A percentile compares a stretch with the other conserved stretches of the same genome.
phyloP scores from a whole-genome alignment of 2,329 filamentous ascomycete species.

The Diaporthe longicolla region DNA sequence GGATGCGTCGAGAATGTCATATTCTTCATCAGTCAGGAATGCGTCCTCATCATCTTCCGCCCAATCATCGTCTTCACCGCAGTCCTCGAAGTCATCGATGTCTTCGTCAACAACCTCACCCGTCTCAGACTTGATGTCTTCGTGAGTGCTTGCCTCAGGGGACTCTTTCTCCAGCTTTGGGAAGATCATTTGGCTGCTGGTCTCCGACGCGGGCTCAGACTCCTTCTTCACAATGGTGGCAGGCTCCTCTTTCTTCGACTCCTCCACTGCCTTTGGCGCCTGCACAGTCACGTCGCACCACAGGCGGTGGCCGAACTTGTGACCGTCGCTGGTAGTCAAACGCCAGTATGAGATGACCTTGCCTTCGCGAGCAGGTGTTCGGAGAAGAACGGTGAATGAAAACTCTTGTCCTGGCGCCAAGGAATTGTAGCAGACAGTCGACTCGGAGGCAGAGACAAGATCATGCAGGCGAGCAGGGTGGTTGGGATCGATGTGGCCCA shows the following conservation, averaged over 20 bases:
- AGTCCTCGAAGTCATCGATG: conserved; percentile 67
- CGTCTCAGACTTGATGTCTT: conserved; percentile 66
- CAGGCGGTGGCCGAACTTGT: conserved; percentile 90
- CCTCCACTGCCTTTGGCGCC: conserved; percentile 52
- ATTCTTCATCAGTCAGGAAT: conserved; percentile 97
- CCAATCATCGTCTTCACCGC: conserved; percentile 71
- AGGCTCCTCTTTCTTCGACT: conserved; percentile 51
- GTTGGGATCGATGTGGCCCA: conserved; percentile 89
- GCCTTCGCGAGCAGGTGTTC: conserved; percentile 82
- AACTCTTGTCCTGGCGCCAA: conserved; percentile 82
- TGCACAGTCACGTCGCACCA: conserved; percentile 93
- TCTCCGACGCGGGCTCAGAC: conserved; percentile 41
- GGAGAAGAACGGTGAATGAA: conserved; percentile 87
- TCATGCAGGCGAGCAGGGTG: conserved; percentile 84
- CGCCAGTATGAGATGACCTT: conserved; percentile 97
- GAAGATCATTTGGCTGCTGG: conserved; percentile 90
- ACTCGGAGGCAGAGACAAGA: conserved; percentile 84
- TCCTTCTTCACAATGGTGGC: conserved; percentile 54
- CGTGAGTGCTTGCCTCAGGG: conserved; percentile 83
- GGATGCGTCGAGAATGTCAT: conserved; percentile 95
- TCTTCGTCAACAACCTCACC: conserved; percentile 66
- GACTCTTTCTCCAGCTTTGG: conserved; percentile 97
- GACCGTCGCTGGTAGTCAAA: conserved; percentile 83
- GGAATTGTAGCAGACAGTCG: conserved; percentile 78
- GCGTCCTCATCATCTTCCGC: conserved; percentile 76